Percentiles rank a stretch among this genome's conserved stretches.
Conservation (phyloP, 1,284 basidiomycete genomes). For the Malassezia cuniculi region DNA sequence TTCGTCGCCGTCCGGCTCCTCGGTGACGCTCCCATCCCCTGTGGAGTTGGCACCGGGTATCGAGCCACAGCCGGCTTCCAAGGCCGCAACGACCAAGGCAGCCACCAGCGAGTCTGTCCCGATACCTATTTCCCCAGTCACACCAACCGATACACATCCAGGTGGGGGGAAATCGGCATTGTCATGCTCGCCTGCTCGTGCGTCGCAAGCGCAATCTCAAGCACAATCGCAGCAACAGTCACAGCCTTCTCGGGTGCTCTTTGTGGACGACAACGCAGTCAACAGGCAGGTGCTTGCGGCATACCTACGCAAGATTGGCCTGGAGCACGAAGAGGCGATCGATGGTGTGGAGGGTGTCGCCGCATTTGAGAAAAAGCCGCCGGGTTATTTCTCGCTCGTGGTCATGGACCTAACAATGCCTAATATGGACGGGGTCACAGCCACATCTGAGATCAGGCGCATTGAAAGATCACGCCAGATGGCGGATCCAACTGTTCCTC, state of each 20-base stretch:
- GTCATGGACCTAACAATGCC: conserved; percentile 42
- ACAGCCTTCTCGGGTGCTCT: conserved; percentile 15
- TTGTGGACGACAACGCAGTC: conserved; percentile 39
- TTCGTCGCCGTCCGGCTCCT: no score
- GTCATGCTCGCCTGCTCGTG: no score
- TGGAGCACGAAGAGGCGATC: conserved; percentile 22
- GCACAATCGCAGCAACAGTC: no score
- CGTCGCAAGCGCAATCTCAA: no score
- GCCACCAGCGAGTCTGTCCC: no score
- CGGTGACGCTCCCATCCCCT: no score
- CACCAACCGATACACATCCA: no score
- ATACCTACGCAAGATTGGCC: conserved; percentile 19
- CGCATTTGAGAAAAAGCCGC: conserved; percentile 15
- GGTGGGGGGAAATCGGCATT: no score
- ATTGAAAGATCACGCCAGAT: conserved; percentile 5
- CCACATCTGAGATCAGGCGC: conserved; percentile 23
- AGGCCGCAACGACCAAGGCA: no score
- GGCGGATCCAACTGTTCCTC: not conserved
- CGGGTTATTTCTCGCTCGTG: conserved; percentile 15
- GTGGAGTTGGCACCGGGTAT: no score
- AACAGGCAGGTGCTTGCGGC: conserved; percentile 28
- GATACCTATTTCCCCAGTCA: no score
- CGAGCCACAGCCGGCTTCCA: no score
- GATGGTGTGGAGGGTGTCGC: conserved; percentile 28
- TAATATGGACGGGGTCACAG: conserved; percentile 29